Evolutionary conservation across 768 basidiomycete genomes (phyloP).

Genomic region (Mycena chlorophos): DNA sequence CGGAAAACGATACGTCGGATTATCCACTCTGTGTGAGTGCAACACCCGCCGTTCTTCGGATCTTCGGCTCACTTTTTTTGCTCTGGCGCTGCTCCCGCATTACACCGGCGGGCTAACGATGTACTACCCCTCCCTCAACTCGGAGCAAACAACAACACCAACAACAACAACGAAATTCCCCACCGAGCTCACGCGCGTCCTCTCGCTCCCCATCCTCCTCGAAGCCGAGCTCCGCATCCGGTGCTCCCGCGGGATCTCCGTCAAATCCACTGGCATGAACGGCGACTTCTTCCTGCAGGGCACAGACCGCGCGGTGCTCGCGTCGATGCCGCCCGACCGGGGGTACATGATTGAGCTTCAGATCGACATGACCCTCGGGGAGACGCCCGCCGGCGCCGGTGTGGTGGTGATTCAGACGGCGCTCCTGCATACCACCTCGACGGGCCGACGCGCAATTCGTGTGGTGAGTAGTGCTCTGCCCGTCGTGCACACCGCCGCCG

Average conservation of each 20-base stretch:
- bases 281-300: conserved; percentile 64
- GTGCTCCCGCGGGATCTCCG: conserved; percentile 47
- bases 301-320: conserved; percentile 56
- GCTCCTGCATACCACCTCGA: conserved; percentile 55
- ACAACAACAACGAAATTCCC: conserved; percentile 73
- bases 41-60: background rate
- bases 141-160: too few species aligned
- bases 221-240: conserved; percentile 73
- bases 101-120: conserved; percentile 70
- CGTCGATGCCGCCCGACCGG: conserved; percentile 55
- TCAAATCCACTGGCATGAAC: conserved; percentile 51
- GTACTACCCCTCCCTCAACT: conserved; percentile 72
- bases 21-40: conserved; percentile 54
- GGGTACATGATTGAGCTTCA: conserved; percentile 58
- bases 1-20: conserved; percentile 52
- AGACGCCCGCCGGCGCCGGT: conserved; percentile 39
- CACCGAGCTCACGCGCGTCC: conserved; percentile 62
- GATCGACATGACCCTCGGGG: conserved; percentile 52
- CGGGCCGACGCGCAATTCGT: conserved; percentile 58
- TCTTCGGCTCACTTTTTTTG: background rate
- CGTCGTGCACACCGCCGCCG: conserved; percentile 56
- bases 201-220: conserved; percentile 60
- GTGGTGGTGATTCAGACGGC: conserved; percentile 49
- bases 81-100: conserved; percentile 59
- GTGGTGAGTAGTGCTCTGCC: conserved; percentile 61